Evolutionary conservation across 805 yeast species (phyloP).

Genomic region (Teunomyces gatunensis): DNA sequence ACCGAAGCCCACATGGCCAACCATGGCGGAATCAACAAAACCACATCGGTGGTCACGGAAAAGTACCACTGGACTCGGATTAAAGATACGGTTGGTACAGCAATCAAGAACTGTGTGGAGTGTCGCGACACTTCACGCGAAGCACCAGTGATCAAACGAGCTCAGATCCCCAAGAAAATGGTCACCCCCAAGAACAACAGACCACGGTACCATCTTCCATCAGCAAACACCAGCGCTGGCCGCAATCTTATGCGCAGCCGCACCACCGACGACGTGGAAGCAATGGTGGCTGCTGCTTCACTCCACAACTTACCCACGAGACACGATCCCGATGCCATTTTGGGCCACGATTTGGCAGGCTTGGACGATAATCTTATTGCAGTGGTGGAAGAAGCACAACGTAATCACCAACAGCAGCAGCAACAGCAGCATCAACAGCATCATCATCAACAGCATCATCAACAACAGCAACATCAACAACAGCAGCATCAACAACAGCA

Average conservation of each 20-base stretch:
- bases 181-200: slow-evolving; percentile 2
- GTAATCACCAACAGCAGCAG: slow-evolving; percentile 28
- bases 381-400: slow-evolving; percentile 58
- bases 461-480: slow-evolving; percentile 34
- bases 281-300: slow-evolving; percentile 31
- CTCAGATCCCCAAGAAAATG: slow-evolving; percentile 17
- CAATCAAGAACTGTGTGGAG: slow-evolving; percentile 69
- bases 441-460: slow-evolving; percentile 7
- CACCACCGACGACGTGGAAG: slow-evolving; percentile 28
- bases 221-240: slow-evolving; percentile 19
- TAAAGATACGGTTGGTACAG: slow-evolving; percentile 80
- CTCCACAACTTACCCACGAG: slow-evolving; percentile 22
- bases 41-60: slow-evolving; percentile 74
- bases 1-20: slow-evolving; percentile 62
- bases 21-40: slow-evolving; percentile 88
- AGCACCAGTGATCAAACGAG: slow-evolving; percentile 12
- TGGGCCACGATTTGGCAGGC: slow-evolving; percentile 41
- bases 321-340: slow-evolving; percentile 29
- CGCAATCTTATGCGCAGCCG: slow-evolving; percentile 18
- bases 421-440: slow-evolving; percentile 9
- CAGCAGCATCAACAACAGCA: slow-evolving; percentile 12
- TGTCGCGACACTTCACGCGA: slow-evolving; percentile 55
- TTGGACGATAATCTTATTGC: slow-evolving; percentile 51
- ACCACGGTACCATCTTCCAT: background rate
- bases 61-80: slow-evolving; percentile 89